Conservation (phyloP, 257 asterid species). For the Ocimum tenuiflorum region DNA sequence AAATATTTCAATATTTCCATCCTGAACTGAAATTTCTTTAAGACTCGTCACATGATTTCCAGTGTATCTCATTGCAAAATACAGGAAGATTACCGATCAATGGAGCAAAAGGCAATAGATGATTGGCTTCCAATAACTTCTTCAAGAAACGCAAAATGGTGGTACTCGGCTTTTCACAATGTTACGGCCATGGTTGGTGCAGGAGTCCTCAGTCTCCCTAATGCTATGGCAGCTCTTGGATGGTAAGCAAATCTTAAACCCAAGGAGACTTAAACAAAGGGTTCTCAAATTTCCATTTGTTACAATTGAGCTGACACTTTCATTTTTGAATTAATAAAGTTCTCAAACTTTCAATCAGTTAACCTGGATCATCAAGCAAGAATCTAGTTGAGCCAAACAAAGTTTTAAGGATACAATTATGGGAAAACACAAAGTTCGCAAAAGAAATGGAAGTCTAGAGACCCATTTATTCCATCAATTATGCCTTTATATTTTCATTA, state of each 20-base stretch:
- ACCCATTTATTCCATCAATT: neutral
- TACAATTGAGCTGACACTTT: neutral
- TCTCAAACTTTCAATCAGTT: neutral
- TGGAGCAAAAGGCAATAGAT: slow-evolving; percentile 34
- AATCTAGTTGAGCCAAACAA: neutral
- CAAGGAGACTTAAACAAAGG: neutral
- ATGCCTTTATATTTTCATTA: neutral
- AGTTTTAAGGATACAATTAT: neutral
- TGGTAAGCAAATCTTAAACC: slow-evolving; percentile 23
- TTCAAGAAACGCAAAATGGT: slow-evolving; percentile 44
- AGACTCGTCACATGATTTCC: neutral
- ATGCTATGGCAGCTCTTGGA: slow-evolving; percentile 43
- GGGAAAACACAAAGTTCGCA: neutral
- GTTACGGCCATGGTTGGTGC: slow-evolving; percentile 51
- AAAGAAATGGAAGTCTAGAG: neutral
- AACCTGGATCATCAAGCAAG: neutral
- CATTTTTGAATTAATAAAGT: neutral
- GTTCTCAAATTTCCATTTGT: too few species aligned
- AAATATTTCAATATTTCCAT: neutral
- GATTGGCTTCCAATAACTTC: slow-evolving; percentile 51
- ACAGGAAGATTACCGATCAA: slow-evolving; percentile 21
- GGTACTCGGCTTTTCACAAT: slow-evolving; percentile 50
- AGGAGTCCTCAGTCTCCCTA: slow-evolving; percentile 41
- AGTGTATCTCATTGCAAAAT: neutral
- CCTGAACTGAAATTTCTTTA: neutral